phyloP scores from a whole-genome alignment of 2,329 filamentous ascomycete species.

The Trichoderma arundinaceum region DNA sequence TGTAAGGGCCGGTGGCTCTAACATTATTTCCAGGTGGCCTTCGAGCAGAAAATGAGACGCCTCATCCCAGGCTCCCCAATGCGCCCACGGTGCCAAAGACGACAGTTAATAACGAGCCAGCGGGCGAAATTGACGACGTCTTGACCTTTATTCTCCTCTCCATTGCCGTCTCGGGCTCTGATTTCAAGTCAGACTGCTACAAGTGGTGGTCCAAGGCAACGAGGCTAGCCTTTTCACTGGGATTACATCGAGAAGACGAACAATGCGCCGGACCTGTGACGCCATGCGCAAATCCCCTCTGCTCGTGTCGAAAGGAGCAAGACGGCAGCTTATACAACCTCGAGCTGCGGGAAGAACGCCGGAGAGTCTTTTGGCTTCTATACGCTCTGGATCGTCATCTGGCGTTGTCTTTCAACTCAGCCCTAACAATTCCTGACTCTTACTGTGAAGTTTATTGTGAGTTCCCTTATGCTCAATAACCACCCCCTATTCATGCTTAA shows the following conservation, averaged over 20 bases:
- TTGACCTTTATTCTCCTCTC: constrained; percentile 53
- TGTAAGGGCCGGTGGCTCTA: too few species aligned
- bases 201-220: constrained; percentile 55
- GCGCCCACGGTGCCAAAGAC: constrained; percentile 39
- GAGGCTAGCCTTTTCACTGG: constrained; percentile 46
- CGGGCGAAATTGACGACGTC: constrained; percentile 49
- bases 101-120: constrained; percentile 45
- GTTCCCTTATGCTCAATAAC: not conserved
- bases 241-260: constrained; percentile 49
- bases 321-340: constrained; percentile 38
- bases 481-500: not conserved
- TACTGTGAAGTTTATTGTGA: constrained; percentile 51
- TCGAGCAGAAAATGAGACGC: constrained; percentile 42
- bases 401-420: constrained; percentile 53
- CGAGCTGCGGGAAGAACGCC: constrained; percentile 54
- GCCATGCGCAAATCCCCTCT: constrained; percentile 43
- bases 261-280: constrained; percentile 39
- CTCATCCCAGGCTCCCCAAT: constrained; percentile 37
- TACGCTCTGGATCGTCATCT: constrained; percentile 56
- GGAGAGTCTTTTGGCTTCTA: constrained; percentile 55
- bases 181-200: constrained; percentile 55
- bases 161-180: constrained; percentile 53
- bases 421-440: constrained; percentile 52
- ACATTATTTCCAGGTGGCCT: constrained; percentile 40
- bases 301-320: constrained; percentile 41